Conservation (phyloP, 2,329 filamentous ascomycete species). For the Rosellinia necatrix region DNA sequence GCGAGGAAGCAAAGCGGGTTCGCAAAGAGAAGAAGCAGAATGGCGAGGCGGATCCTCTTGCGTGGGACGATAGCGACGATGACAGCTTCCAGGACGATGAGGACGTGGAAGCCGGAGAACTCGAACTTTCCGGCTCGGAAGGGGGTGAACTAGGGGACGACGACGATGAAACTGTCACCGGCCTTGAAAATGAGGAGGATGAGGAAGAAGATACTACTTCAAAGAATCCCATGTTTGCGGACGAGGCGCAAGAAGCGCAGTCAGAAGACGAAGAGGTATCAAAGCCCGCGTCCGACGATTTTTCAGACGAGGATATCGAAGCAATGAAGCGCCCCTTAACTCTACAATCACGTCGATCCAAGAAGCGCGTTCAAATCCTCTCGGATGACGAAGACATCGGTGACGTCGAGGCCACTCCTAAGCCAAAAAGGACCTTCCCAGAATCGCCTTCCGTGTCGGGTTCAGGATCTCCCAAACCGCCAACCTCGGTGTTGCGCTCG, state of each 20-base stretch:
- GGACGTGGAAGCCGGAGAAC: constrained; percentile 49
- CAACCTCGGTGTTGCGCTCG: constrained; percentile 69
- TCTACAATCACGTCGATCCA: constrained; percentile 50
- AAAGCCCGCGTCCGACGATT: constrained; percentile 41
- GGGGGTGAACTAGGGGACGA: constrained; percentile 47
- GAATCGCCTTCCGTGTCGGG: constrained; percentile 50
- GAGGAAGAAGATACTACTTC: constrained; percentile 1
- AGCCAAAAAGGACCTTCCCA: constrained; percentile 47
- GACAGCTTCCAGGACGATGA: constrained; percentile 45
- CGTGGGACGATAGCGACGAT: constrained; percentile 62
- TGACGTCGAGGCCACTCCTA: constrained; percentile 54
- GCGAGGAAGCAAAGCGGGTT: constrained; percentile 71
- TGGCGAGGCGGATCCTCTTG: constrained; percentile 55
- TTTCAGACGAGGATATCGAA: constrained; percentile 46
- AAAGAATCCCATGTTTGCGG: constrained; percentile 40
- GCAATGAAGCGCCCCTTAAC: constrained; percentile 45
- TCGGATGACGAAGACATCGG: constrained; percentile 66
- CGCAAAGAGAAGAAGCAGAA: constrained; percentile 49
- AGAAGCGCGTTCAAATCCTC: constrained; percentile 58
- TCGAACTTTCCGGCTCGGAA: constrained; percentile 43
- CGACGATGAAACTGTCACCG: constrained; percentile 38
- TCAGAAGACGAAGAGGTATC: constrained; percentile 36
- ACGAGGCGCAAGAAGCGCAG: constrained; percentile 47
- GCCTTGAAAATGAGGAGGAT: constrained; percentile 33
- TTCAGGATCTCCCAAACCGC: constrained; percentile 56